Conservation (phyloP, 352 stramenopile genomes). For the Halophytophthora batemanensis region DNA sequence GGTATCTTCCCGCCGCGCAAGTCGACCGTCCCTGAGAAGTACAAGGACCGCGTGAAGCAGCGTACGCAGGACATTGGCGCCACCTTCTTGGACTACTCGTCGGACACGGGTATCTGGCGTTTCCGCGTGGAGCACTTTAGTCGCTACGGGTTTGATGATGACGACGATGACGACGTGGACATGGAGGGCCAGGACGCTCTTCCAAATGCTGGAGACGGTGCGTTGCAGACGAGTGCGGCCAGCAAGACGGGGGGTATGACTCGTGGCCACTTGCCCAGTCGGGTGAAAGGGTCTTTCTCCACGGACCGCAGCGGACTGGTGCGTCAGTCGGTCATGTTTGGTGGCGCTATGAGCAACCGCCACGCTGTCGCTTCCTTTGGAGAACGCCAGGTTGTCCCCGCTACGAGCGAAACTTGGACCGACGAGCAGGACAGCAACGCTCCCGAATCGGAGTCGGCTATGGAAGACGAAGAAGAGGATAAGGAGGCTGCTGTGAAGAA, state of each 20-base stretch:
- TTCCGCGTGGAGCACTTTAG: conserved; percentile 87
- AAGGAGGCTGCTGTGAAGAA: conserved; percentile 17
- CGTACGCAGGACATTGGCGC: conserved; percentile 75
- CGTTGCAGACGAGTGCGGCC: conserved; percentile 17
- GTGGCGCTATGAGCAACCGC: conserved; percentile 13
- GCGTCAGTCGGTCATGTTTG: conserved; percentile 47
- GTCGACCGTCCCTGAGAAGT: conserved; percentile 49
- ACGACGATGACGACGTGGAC: conserved; percentile 50
- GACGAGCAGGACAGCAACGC: conserved; percentile 4
- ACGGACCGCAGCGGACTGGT: conserved; percentile 36
- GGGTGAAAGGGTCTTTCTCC: conserved; percentile 17
- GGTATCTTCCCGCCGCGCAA: conserved; percentile 74
- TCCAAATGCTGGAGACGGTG: conserved; percentile 7
- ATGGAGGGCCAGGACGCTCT: conserved; percentile 26
- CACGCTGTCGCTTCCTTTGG: conserved; percentile 38
- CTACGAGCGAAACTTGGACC: conserved; percentile 16
- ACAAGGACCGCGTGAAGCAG: conserved; percentile 75
- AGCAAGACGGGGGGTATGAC: conserved; percentile 25
- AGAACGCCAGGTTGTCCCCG: conserved; percentile 9
- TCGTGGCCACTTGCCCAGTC: conserved; percentile 19
- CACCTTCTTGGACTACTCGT: conserved; percentile 75
- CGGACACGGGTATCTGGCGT: conserved; percentile 73
- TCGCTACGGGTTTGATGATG: conserved; percentile 74
- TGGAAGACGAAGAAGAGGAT: conserved; percentile 21
- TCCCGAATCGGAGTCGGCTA: conserved; percentile 5